These are phyloP conservation scores for Mycosarcoma mackinlayi DNA, from an alignment of 1,284 basidiomycete species.

Conservation along the genomic window DNA sequence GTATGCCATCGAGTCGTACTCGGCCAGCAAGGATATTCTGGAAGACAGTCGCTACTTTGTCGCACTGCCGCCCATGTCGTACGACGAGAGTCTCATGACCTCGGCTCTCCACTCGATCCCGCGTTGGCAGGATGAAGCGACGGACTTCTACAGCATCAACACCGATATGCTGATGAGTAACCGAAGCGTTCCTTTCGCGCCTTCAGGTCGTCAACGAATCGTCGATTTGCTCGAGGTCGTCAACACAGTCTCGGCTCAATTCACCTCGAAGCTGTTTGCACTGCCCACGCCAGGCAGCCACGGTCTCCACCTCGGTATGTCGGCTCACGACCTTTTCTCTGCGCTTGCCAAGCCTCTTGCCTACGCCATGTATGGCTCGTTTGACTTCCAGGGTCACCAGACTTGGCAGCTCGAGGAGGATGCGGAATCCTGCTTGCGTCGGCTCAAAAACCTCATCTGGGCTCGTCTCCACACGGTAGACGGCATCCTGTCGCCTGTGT, in stretches of 20 bases:
- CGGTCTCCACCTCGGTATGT: slow-evolving; percentile 37
- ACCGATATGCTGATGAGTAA: slow-evolving; percentile 21
- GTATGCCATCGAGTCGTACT: slow-evolving; percentile 43
- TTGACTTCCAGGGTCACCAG: slow-evolving; percentile 46
- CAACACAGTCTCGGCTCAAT: slow-evolving; percentile 44
- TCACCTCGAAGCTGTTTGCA: slow-evolving; percentile 42
- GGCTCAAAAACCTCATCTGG: slow-evolving; percentile 45
- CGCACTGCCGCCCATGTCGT: slow-evolving; percentile 29
- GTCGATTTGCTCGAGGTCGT: slow-evolving; percentile 45
- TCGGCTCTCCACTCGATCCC: slow-evolving; percentile 38
- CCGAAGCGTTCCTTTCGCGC: slow-evolving; percentile 19
- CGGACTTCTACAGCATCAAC: slow-evolving; percentile 34
- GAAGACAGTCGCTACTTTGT: slow-evolving; percentile 40
- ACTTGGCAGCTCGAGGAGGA: slow-evolving; percentile 46
- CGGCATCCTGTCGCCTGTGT: slow-evolving; percentile 35
- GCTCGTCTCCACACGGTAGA: slow-evolving; percentile 42
- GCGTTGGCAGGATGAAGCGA: slow-evolving; percentile 33
- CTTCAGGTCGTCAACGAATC: slow-evolving; percentile 23
- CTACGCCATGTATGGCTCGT: slow-evolving; percentile 50
- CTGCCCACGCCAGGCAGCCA: slow-evolving; percentile 37
- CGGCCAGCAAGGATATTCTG: slow-evolving; percentile 37
- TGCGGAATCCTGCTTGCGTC: slow-evolving; percentile 25
- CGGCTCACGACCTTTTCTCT: slow-evolving; percentile 25
- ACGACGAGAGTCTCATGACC: slow-evolving; percentile 40
- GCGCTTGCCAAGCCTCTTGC: slow-evolving; percentile 44